Base-by-base conservation (phyloP, 805 yeast species). In the Cyberlindnera xishuangbannaensis region DNA sequence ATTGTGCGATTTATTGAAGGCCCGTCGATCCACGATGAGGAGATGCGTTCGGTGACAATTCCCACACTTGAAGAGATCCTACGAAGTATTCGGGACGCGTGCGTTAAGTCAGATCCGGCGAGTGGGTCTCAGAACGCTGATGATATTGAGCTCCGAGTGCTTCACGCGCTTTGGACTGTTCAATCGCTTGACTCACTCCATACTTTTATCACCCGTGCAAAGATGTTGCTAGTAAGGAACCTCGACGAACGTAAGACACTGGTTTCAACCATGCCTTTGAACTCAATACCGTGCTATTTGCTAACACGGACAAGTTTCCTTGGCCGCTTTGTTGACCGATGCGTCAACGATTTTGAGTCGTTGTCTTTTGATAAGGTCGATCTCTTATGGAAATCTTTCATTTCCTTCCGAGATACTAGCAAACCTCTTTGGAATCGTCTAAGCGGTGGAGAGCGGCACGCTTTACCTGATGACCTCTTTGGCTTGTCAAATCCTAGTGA, bases 131-230 rank as follows among this genome's bases (percentile, higher is more conserved):
- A 36, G 9, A 36, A 58, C 33, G 51, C 62, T 2, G 40, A 46
- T 14, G 47, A 41, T 5, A 51, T 67, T 4, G 62, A 59, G 23
- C 40, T 41, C 18, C 43, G 57, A 19, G 37, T 69, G 1, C 36
- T 69, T 15, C 51, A 50, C 15, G 53, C 59, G 4, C 25, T 73
- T 2, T 75, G 81, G 79, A 47, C 54, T 1, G 55, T 77, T 29
- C 50, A 62, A 13, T 62, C 73, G 0, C 58, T 74, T 12, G 82
- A 77, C 39, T 54, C 57, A 4, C 55, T 77, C 24, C 68, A 69
- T 39, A 47, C 62, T 3, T 64, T 61, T 40, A 43, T 68, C 8
- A 37, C 51, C 7, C 51, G 51, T 13, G 45, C 62, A 4, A 53
- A 50, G n/a, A 37, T 49, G 2, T 34, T 66, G 13, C 34, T 69